A percentile compares a stretch with the other conserved stretches of the same genome.
Evolutionary conservation across 495 filamentous ascomycete species (phyloP).

Genomic region (Diplogelasinospora grovesii): DNA sequence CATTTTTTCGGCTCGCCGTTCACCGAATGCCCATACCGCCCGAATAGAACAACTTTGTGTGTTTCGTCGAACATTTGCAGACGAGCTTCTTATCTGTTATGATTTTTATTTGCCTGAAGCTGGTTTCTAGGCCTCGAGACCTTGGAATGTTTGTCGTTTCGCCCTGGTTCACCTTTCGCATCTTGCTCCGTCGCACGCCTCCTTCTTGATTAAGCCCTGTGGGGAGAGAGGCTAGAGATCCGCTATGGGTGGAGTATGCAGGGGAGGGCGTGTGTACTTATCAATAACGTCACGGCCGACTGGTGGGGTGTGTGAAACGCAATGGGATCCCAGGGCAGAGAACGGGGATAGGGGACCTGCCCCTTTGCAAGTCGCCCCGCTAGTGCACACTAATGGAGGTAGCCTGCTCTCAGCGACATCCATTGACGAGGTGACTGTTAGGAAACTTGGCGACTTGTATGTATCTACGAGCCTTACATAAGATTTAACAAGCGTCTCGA

Average conservation of each 20-base stretch:
- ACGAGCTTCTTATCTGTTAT: neutral
- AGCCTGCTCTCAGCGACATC: too few relatives aligned
- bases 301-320: neutral
- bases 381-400: neutral
- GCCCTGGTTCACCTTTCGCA: neutral
- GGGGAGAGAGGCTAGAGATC: neutral
- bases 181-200: neutral
- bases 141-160: neutral
- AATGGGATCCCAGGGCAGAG: neutral
- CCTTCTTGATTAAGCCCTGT: conserved; percentile 1
- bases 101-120: too few relatives aligned
- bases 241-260: too few relatives aligned
- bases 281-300: too few relatives aligned
- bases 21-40: neutral
- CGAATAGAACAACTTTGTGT: neutral
- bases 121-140: neutral
- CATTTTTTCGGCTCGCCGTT: neutral
- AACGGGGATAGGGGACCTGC: neutral
- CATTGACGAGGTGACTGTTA: too few relatives aligned
- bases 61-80: neutral
- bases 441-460: too few relatives aligned
- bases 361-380: neutral
- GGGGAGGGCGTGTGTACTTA: too few relatives aligned
- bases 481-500: too few relatives aligned
- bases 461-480: too few relatives aligned